Evolutionary conservation across 495 filamentous ascomycete species (phyloP), one percentile per base, ranked within the genome.

Genomic region (Choiromyces venosus): DNA sequence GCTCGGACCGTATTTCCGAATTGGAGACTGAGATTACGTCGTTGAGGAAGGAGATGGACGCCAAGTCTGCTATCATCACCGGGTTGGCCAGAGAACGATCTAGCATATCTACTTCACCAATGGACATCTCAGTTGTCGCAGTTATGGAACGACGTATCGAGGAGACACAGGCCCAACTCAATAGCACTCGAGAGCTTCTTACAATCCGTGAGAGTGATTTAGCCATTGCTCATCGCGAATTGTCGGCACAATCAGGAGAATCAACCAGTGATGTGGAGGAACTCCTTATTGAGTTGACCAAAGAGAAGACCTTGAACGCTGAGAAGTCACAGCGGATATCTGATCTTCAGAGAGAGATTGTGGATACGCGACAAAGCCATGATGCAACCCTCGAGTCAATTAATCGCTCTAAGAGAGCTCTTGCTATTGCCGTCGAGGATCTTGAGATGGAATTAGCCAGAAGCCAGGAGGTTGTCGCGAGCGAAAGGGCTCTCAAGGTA

Each of bases 11-110:
- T 35, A 92, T 96, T 46, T 91, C 93, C 80, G 89, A 93, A 67
- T 85, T 99, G 14, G 95, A 99, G 81, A 89, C 88, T 8, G 96
- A 97, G 78, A 88, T 97, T 72, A 84, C 89, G 2, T 89, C 88
- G 10, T 88, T 94, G 19, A 96, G 91, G 84, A 95, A 91, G 82
- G 96, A 97, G 81, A 96, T 99, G 92, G 96, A 99, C 74, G 88
- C 87, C 71, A 98, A 98, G 86, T 91, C 91, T 83, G 91, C 91
- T 35, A 93, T 99, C 78, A 97, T 99, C 73, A 92, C 93, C 25
- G 95, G 95, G 8, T 87, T 99, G 42, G 96, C 96, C 25, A 88
- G 94, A 56, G 95, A 99, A 81, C 87, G 95, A 77, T 93, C 93
- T 66, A 88, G 97, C 83, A 93, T 93, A 81, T 85, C 86, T 52